Base-by-base conservation (phyloP, 148 eudicot species). In the Amaranthus hypochondriacus region DNA sequence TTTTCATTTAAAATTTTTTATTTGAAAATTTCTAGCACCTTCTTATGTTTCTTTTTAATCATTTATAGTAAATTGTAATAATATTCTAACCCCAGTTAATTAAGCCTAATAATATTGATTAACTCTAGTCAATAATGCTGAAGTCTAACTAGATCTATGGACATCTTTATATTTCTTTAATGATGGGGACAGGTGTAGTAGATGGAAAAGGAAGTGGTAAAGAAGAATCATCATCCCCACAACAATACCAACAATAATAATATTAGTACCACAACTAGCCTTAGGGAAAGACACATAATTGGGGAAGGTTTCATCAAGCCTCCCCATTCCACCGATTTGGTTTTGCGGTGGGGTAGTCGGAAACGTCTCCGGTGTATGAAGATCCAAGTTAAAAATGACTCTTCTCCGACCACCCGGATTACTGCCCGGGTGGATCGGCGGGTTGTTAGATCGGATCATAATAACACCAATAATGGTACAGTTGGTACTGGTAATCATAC, bases 281-380 rank as follows among this genome's bases (percentile, higher is more conserved):
- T 43, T 43, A 62, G 83, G 48, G 77, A 76, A 47, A 81, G 67
- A 57, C 71, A 74, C 42, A 66, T 74, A 9, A 70, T 57, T 42
- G 81, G 85, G 52, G 83, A 88, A 11, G 75, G 83, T 9, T 65
- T 82, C 75, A n/a, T 82, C 11, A 75, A 81, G 69, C 68, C 88
- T 42, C 49, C 77, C 42, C 82, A 69, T 48, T 79, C 89, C 3
- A 72, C 93, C 0, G 89, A 92, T 58, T 90, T 90, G 52, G 87
- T 86, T 53, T 75, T 92, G 74, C 89, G 87, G 89, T 93, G 98
- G 98, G 98, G 98, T 2, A 93, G 79, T 51, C 76, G 93, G 71
- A 93, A 93, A 63, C 81, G 96, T 59, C 83, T 86, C 51, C 82
- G 98, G 75, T 90, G 93, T 76, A 88, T 89, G 96, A 93, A 93